These are phyloP conservation scores for Globisporangium viniferum DNA, from an alignment of 352 stramenopile genomes.

Conservation along the genomic window DNA sequence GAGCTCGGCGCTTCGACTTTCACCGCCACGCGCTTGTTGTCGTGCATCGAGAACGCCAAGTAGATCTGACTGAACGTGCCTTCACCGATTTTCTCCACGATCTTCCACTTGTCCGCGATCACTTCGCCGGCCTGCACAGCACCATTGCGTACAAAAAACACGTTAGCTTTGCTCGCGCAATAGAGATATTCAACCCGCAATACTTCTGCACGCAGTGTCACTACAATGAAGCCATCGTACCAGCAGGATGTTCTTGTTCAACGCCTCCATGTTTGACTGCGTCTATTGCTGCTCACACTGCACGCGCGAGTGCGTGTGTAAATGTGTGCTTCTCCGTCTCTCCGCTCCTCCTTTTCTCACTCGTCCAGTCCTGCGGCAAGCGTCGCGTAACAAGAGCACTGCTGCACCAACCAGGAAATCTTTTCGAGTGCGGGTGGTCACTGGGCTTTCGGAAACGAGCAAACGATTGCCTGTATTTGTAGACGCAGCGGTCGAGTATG, in stretches of 20 bases:
- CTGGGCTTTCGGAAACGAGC: neutral
- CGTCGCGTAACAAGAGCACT: neutral
- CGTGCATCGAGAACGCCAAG: conserved; percentile 75
- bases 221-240: conserved; percentile 26
- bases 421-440: neutral
- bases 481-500: neutral
- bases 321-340: neutral
- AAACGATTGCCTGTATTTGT: neutral
- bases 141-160: neutral
- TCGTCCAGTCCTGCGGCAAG: neutral
- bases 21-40: conserved; percentile 72
- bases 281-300: neutral
- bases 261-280: conserved; percentile 34
- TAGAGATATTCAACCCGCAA: no score
- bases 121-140: conserved; percentile 66
- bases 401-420: neutral
- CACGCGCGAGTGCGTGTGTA: neutral
- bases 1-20: conserved; percentile 85
- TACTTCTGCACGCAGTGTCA: neutral
- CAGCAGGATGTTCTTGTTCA: conserved; percentile 86
- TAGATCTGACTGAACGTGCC: conserved; percentile 90
- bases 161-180: neutral
- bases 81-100: conserved; percentile 88
- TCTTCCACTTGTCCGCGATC: conserved; percentile 78
- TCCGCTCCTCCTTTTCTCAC: neutral